Evolutionary conservation across 257 asterid species (phyloP), one percentile per base, ranked within the genome.

Genomic region (Anisodus acutangulus): DNA sequence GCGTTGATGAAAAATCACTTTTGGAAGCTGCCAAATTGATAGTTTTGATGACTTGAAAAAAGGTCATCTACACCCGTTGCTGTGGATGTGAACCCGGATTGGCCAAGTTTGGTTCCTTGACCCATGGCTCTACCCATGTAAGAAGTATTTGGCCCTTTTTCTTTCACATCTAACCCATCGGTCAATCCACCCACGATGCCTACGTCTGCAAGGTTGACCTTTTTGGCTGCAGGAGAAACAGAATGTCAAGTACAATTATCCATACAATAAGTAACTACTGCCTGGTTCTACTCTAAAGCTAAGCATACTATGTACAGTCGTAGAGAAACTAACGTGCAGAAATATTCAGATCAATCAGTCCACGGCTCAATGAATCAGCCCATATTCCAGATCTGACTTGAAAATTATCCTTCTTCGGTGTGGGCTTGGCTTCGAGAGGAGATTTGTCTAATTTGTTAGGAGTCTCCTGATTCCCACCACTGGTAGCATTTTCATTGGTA

Each of bases 361-460:
- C 98, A 81, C 98, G 98, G 88, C 98, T 95, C 90, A 95, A 86
- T 79, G 98, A 95, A 94, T 95, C 98, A 64, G 98, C 96, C 98
- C 98, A 95, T 84, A 95, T 93, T 88, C 97, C 98, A 8, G 98
- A 94, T 87, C 91, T 95, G 83, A 95, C 95, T 91, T 94, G 98
- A 91, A 94, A 95, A 26, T 88, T 76, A 82, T 86, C 89, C 86
- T 91, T 94, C 91, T 91, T 92, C 67, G 87, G 63, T 79, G 84
- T 60, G 82, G 81, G 83, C 71, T 80, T 88, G 22, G 66, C 67
- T 39, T 86, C 88, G 39, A 82, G 68, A 41, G 79, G 51, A 35
- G 80, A 82, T 66, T 55, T 68, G 55, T 85, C 90, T 57, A 66
- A 37, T 83, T 69, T 91, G 9, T 9, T 53, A 78, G 81, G 81